Conservation (phyloP, 768 basidiomycete genomes). For the Sarcomyxa edulis region DNA sequence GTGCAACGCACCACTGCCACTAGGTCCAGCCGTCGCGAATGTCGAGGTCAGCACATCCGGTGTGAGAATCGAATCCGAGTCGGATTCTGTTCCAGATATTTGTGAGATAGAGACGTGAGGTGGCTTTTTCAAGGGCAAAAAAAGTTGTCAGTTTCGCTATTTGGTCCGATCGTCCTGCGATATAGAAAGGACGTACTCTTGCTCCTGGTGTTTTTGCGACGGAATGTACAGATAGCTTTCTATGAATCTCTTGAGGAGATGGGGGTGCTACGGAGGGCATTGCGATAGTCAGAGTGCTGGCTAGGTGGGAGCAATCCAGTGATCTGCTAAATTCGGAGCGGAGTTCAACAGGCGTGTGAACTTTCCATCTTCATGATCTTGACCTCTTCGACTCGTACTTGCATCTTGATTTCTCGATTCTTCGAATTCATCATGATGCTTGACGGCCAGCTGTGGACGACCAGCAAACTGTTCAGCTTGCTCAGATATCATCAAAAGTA, state of each 20-base stretch:
- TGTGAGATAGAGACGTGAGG: conserved; percentile 13
- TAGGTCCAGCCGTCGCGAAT: conserved; percentile 18
- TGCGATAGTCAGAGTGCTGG: conserved; percentile 20
- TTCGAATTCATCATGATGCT: no score
- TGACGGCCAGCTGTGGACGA: no score
- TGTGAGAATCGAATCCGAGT: conserved; percentile 68
- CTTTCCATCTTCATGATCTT: background rate
- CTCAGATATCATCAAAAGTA: no score
- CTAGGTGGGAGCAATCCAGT: conserved; percentile 5
- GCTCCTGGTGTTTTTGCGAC: conserved; percentile 38
- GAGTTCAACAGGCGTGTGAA: background rate
- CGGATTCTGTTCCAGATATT: conserved; percentile 79
- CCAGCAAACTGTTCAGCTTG: no score
- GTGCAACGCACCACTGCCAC: conserved; percentile 8
- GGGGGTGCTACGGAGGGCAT: conserved; percentile 55
- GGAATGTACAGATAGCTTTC: conserved; percentile 79
- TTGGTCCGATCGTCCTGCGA: no score
- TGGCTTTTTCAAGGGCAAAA: conserved; percentile 13
- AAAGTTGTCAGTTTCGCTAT: conserved; percentile 4
- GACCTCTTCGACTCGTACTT: conserved; percentile 8
- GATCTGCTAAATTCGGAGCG: no score
- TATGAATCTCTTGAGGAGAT: conserved; percentile 79
- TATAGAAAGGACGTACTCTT: conserved; percentile 30
- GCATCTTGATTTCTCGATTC: conserved; percentile 56
- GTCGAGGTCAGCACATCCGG: conserved; percentile 43